Base-by-base conservation (phyloP, 163 green algal species). In the Trebouxiophyceae sp. region DNA sequence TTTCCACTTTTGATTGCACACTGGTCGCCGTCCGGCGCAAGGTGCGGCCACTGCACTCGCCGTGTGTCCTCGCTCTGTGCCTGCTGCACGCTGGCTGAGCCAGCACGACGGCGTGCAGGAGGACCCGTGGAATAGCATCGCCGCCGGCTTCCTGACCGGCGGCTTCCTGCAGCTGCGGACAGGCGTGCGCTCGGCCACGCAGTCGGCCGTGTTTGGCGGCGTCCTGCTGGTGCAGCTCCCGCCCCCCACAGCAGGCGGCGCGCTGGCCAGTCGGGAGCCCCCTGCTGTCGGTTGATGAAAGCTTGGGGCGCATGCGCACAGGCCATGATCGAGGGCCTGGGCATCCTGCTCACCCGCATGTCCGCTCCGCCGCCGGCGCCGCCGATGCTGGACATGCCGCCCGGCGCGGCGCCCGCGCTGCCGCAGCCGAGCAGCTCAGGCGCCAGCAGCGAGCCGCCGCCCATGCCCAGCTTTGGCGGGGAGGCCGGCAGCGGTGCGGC, bases 61-160 rank as follows among this genome's bases (percentile, higher is more conserved):
- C n/a, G 7, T 16, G n/a, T n/a, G n/a, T n/a, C n/a, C n/a, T n/a
- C n/a, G n/a, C n/a, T n/a, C n/a, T n/a, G n/a, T n/a, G n/a, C n/a
- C n/a, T n/a, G n/a, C n/a, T n/a, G n/a, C n/a, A n/a, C n/a, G n/a
- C n/a, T n/a, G n/a, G n/a, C n/a, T n/a, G n/a, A n/a, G n/a, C n/a
- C 39, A n/a, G 60, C 6, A 33, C 29, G 54, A 55, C 5, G 33
- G 44, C 20, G 8, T 63, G 54, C 63, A 89, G 84, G 92, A 99
- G 75, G 95, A 99, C 70, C 95, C 93, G 2, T 99, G 92, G 91
- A 99, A 99, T 76, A 88, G 86, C 30, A 99, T 99, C 63, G 83
- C 82, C 24, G 86, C 93, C 34, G 95, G 93, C 4, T 90, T 91
- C 0, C 62, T 95, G 2, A 98, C 95, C 1, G 92, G 90, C 33